Evolutionary conservation across 345 rosid genomes (phyloP).

Genomic region (Trapa incisa): DNA sequence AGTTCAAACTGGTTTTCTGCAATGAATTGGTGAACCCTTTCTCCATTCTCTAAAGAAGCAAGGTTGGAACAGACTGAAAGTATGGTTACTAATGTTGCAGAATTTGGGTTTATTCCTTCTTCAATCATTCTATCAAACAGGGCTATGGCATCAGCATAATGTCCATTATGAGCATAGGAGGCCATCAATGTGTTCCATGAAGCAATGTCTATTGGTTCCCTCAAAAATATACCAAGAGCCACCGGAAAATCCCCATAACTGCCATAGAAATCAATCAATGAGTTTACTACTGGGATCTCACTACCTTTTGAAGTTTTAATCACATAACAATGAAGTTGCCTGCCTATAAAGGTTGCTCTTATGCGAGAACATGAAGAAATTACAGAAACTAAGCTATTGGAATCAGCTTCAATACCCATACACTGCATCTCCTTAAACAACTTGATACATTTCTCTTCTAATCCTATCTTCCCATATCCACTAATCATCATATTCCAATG

Average conservation of each 20-base stretch:
- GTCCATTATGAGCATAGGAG: slow-evolving; percentile 25
- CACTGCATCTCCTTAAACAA: slow-evolving; percentile 37
- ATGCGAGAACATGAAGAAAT: slow-evolving; percentile 41
- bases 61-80: slow-evolving; percentile 57
- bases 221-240: slow-evolving; percentile 34
- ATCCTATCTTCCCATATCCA: slow-evolving; percentile 35
- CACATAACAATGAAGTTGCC: slow-evolving; percentile 43
- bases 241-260: slow-evolving; percentile 28
- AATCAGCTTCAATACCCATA: slow-evolving; percentile 27
- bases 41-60: slow-evolving; percentile 41
- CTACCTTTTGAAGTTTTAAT: slow-evolving; percentile 23
- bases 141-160: slow-evolving; percentile 29
- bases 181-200: slow-evolving; percentile 60
- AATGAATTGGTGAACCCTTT: slow-evolving; percentile 36
- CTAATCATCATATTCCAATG: slow-evolving; percentile 43
- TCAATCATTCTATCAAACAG: slow-evolving; percentile 47
- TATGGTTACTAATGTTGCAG: slow-evolving; percentile 37
- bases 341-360: slow-evolving; percentile 26
- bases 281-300: slow-evolving; percentile 28
- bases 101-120: slow-evolving; percentile 29
- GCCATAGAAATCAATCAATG: slow-evolving; percentile 56
- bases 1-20: slow-evolving; percentile 30
- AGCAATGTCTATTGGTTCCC: slow-evolving; percentile 22
- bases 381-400: slow-evolving; percentile 34
- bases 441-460: slow-evolving; percentile 27